Percentiles rank a stretch among this genome's conserved stretches.
Conservation (phyloP, 75 land plant genomes). For the Pseudotsuga menziesii region DNA sequence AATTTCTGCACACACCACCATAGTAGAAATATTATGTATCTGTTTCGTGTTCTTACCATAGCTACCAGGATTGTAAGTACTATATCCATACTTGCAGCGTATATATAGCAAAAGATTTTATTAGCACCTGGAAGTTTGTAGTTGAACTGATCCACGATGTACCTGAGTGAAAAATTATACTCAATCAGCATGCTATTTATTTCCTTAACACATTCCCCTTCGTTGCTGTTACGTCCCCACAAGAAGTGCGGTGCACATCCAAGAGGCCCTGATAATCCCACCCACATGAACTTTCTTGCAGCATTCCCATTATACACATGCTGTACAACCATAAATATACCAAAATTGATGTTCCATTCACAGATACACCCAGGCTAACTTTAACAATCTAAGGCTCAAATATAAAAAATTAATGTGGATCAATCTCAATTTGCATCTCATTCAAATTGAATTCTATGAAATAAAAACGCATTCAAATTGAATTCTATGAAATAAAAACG, state of each 20-base stretch:
- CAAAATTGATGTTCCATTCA: background rate
- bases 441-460: too few species aligned
- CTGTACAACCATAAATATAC: conserved; percentile 26
- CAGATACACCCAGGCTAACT: too few species aligned
- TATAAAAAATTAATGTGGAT: too few species aligned
- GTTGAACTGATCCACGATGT: conserved; percentile 37
- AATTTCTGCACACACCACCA: conserved; percentile 10
- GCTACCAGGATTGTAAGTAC: conserved; percentile 27
- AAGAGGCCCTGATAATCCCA: conserved; percentile 72
- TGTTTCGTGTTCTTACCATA: conserved; percentile 34
- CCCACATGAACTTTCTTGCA: conserved; percentile 49
- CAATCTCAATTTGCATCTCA: too few species aligned
- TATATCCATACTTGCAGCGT: conserved; percentile 60
- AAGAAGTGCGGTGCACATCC: conserved; percentile 77
- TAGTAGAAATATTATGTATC: background rate
- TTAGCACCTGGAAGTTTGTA: conserved; percentile 31
- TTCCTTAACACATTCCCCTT: conserved; percentile 49
- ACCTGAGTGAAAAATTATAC: conserved; percentile 51
- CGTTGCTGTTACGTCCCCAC: conserved; percentile 35
- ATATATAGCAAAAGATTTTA: conserved; percentile 62
- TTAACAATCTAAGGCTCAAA: too few species aligned
- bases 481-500: too few species aligned
- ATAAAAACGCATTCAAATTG: too few species aligned
- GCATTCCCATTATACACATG: conserved; percentile 46
- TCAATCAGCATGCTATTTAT: conserved; percentile 62